Conservation (phyloP, 2,329 filamentous ascomycete genomes). For the Ascochyta koolunga region DNA sequence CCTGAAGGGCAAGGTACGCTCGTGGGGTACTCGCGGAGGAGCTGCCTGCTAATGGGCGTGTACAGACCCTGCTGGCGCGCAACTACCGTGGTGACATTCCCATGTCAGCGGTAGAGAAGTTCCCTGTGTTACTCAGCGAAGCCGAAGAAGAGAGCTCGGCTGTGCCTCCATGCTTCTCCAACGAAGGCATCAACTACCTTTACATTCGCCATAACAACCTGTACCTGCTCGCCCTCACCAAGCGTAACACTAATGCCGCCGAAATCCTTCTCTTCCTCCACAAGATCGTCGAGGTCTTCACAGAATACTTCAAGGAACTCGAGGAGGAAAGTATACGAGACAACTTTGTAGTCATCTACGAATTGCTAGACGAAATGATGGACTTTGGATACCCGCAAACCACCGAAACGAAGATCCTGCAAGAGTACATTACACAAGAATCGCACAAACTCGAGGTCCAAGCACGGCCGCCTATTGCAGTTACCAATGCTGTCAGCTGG, state of each 20-base stretch:
- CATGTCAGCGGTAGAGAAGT: constrained; percentile 99
- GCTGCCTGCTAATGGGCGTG: constrained; percentile 35
- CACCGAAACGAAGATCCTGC: constrained; percentile 96
- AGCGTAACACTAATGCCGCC: constrained; percentile 98
- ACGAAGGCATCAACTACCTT: constrained; percentile 99
- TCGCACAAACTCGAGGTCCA: constrained; percentile 98
- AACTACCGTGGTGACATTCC: constrained; percentile 99
- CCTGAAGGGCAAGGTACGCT: constrained; percentile 94
- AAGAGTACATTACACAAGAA: constrained; percentile 98
- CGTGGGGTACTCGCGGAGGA: constrained; percentile 28
- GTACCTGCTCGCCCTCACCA: constrained; percentile 95
- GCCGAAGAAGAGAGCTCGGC: constrained; percentile 99
- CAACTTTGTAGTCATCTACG: constrained; percentile 99
- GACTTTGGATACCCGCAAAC: constrained; percentile 99
- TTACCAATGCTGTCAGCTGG: constrained; percentile 98
- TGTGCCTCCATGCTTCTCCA: constrained; percentile 95
- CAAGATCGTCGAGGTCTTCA: constrained; percentile 98
- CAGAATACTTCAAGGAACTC: constrained; percentile 98
- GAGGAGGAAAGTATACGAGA: constrained; percentile 99
- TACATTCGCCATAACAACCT: constrained; percentile 99
- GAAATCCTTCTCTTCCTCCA: constrained; percentile 98
- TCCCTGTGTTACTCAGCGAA: constrained; percentile 92
- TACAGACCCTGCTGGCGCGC: constrained; percentile 91
- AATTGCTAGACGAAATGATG: constrained; percentile 99
- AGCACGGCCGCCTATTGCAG: constrained; percentile 92